phyloP scores from a whole-genome alignment of 1,139 yeast genomes.

The Kazachstania sp. region DNA sequence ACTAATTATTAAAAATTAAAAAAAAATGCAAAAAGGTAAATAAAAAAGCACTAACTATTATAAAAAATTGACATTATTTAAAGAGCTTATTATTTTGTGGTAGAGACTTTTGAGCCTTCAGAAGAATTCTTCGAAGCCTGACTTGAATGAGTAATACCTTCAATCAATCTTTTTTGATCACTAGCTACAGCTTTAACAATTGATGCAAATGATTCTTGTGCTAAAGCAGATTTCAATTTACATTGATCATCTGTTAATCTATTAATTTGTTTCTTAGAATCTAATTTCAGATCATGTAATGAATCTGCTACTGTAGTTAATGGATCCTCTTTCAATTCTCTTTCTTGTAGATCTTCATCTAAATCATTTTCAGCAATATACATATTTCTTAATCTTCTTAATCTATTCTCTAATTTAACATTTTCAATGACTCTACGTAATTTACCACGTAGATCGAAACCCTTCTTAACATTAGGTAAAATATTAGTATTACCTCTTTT shows the following conservation, averaged over 20 bases:
- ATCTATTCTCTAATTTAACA: constrained; percentile 65
- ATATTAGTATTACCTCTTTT: constrained; percentile 60
- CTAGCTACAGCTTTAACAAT: constrained; percentile 65
- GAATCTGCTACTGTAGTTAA: constrained; percentile 12
- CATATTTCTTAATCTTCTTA: constrained; percentile 52
- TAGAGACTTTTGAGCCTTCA: background rate
- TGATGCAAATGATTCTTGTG: constrained; percentile 54
- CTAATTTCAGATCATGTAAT: constrained; percentile 13
- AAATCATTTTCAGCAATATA: constrained; percentile 41
- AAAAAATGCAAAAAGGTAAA: no score
- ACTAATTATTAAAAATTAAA: no score
- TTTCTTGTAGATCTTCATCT: constrained; percentile 27
- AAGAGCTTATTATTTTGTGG: background rate
- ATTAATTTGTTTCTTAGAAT: constrained; percentile 6
- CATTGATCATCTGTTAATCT: constrained; percentile 11
- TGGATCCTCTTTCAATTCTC: constrained; percentile 6
- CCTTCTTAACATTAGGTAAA: constrained; percentile 61
- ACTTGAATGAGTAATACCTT: constrained; percentile 1
- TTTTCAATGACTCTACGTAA: constrained; percentile 81
- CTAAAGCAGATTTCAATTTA: constrained; percentile 30
- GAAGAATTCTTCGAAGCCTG: background rate
- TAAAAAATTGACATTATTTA: background rate
- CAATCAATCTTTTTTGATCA: constrained; percentile 47
- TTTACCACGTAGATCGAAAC: constrained; percentile 77
- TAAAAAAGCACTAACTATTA: background rate